A percentile compares a stretch with the other conserved stretches of the same genome.
phyloP scores from a whole-genome alignment of 2,329 filamentous ascomycete species.

The Fusarium agapanthi region DNA sequence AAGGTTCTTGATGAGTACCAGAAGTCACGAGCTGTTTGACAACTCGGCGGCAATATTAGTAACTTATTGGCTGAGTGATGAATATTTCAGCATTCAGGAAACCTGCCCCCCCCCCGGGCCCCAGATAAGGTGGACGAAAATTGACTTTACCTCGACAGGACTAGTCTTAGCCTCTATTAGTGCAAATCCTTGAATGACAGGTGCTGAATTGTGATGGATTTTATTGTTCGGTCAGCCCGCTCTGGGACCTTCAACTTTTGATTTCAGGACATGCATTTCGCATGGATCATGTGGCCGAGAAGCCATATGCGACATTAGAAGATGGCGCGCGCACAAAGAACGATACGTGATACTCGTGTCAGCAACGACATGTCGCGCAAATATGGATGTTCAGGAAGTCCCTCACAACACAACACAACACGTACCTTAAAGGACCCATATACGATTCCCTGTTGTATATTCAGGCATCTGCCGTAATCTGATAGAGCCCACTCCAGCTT shows the following conservation, averaged over 20 bases:
- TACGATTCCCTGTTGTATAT: constrained; percentile 13
- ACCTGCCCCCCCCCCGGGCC: neutral
- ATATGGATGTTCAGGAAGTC: neutral
- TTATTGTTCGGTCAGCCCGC: constrained; percentile 3
- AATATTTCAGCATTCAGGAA: constrained; percentile 17
- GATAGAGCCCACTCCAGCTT: constrained; percentile 14
- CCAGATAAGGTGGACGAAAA: neutral
- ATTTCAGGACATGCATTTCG: constrained; percentile 2
- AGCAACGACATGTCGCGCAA: neutral
- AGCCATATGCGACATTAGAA: neutral
- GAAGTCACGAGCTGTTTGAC: neutral
- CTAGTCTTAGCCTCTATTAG: constrained; percentile 22
- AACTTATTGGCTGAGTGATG: neutral
- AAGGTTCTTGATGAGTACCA: constrained; percentile 2
- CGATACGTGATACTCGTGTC: neutral
- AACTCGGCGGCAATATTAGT: neutral
- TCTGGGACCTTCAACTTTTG: constrained; percentile 6
- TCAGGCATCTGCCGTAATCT: constrained; percentile 19
- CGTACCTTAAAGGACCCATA: neutral
- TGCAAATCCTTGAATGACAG: constrained; percentile 24
- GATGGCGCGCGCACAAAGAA: neutral
- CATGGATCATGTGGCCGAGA: constrained; percentile 7
- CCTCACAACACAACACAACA: constrained; percentile 3
- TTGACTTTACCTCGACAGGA: constrained; percentile 25
- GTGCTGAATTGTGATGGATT: neutral